phyloP scores from a whole-genome alignment of 371 early-diverging fungal species.

The Apophysomyces sp. region DNA sequence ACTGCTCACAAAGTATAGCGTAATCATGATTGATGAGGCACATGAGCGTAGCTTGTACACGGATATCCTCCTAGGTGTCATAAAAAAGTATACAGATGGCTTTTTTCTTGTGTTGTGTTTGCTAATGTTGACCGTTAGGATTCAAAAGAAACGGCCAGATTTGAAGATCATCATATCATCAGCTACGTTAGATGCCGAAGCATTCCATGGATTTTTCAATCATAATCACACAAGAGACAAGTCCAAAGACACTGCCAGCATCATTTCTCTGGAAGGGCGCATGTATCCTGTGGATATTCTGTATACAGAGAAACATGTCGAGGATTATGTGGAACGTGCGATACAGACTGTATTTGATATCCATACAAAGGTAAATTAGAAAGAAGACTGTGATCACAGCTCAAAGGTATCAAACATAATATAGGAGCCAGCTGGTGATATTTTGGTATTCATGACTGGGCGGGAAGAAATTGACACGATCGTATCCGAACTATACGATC shows the following conservation, averaged over 20 bases:
- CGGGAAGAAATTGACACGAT: conserved; percentile 80
- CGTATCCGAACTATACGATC: conserved; percentile 52
- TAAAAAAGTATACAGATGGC: conserved; percentile 56
- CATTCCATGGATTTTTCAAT: conserved; percentile 65
- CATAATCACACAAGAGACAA: conserved; percentile 30
- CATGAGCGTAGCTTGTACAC: conserved; percentile 91
- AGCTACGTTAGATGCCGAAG: conserved; percentile 74
- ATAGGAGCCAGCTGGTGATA: conserved; percentile 70
- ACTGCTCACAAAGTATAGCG: conserved; percentile 74
- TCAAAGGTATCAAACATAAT: background rate
- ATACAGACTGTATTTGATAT: conserved; percentile 68
- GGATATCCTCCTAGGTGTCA: conserved; percentile 81
- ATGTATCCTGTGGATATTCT: conserved; percentile 72
- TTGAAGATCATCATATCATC: conserved; percentile 75
- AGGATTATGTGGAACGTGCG: conserved; percentile 61
- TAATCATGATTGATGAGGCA: conserved; percentile 92
- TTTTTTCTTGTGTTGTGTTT: background rate
- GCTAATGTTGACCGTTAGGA: conserved; percentile 33
- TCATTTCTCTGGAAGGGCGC: conserved; percentile 72
- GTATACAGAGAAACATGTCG: conserved; percentile 56
- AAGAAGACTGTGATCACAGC: background rate
- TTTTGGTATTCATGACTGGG: conserved; percentile 86
- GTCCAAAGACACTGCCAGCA: conserved; percentile 53
- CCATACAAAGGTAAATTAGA: conserved; percentile 49
- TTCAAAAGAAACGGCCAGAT: conserved; percentile 61